Percentiles rank a stretch among this genome's conserved stretches.
phyloP scores from a whole-genome alignment of 495 filamentous ascomycete species.

The Viridothelium virens region DNA sequence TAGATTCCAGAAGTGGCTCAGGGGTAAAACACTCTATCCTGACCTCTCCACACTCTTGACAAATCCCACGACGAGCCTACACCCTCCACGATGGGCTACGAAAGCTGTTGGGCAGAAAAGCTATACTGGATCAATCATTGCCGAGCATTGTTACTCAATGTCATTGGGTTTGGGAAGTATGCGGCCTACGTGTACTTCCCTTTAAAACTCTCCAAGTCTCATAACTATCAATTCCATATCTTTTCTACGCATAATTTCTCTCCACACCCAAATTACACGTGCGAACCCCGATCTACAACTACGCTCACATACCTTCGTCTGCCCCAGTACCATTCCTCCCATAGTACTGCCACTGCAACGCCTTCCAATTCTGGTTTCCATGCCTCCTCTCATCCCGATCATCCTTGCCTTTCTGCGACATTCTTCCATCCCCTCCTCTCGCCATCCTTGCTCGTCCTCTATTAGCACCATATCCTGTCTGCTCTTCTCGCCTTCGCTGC shows the following conservation, averaged over 20 bases:
- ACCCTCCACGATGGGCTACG: neutral
- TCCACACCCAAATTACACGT: neutral
- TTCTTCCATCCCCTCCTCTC: neutral
- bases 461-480: neutral
- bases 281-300: neutral
- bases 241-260: neutral
- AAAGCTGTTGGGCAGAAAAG: neutral
- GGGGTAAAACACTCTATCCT: neutral
- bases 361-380: neutral
- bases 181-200: neutral
- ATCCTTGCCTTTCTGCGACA: neutral
- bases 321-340: neutral
- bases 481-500: neutral
- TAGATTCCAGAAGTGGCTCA: neutral
- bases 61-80: neutral
- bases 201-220: neutral
- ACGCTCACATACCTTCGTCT: neutral
- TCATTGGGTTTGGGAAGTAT: no score
- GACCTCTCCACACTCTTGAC: neutral
- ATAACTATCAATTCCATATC: neutral
- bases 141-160: no score
- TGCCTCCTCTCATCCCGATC: neutral
- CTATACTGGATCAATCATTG: no score
- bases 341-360: neutral
- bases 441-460: neutral